Evolutionary conservation across 2,329 filamentous ascomycete species (phyloP), one percentile per base, ranked within the genome.

Genomic region (Aspergillus sp.): DNA sequence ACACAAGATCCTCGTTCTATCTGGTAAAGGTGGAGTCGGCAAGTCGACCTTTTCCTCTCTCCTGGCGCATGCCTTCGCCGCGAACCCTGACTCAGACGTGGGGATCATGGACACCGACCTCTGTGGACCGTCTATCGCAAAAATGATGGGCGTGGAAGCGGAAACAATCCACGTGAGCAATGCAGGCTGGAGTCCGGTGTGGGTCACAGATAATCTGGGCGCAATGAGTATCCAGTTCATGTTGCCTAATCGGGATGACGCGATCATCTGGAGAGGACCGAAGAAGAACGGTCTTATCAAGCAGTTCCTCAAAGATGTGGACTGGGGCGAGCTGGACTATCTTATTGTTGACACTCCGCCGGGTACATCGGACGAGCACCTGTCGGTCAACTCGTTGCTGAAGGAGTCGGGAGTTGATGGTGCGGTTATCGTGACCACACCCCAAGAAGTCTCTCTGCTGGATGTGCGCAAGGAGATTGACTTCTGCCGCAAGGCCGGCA

Each of bases 201-300:
- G 92, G 89, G 92, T 96, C 14, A 83, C 86, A 63, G 94, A 97
- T 63, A 99, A 97, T 64, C 78, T 99, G 3, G 89, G 88, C 1
- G 90, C 96, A 47, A 97, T 99, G 93, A 94, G 88, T 65, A 90
- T 99, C 59, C 94, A 99, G 72, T 99, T 99, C 70, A 95, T 99
- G 90, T 79, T 99, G 43, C 94, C 94, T 0, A 90, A 90, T 65
- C 82, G 89, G 44, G 93, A 99, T 71, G 92, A 96, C 67, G 94
- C 94, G 3, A 87, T 99, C 38, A 99, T 99, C 60, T 99, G 94
- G 94, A 83, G 94, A 47, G 94, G 94, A 0, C 88, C 94, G 2
- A 99, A 99, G 82, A 99, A 99, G 82, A 99, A 97, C 65, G 94
- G 94, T 0, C 76, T 99, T 52, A 97, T 99, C 68, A 99, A 99